Conservation (phyloP, 1,284 basidiomycete species). For the Ceratobasidium sp. region DNA sequence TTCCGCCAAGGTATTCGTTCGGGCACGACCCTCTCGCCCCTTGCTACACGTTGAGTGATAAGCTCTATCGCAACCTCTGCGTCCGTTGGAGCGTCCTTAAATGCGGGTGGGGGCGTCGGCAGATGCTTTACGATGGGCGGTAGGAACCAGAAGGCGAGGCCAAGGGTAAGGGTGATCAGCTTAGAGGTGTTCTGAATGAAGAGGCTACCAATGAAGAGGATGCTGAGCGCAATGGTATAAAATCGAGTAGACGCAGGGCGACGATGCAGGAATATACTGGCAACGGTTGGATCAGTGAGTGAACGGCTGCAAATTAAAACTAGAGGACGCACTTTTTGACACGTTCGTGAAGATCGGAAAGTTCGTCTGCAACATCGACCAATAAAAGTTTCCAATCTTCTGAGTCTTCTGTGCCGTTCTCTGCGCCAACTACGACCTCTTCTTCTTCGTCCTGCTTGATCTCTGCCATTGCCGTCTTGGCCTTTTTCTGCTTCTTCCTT, state of each 20-base stretch:
- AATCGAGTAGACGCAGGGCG: conserved; percentile 61
- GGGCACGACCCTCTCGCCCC: conserved; percentile 62
- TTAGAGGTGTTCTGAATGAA: conserved; percentile 60
- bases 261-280: conserved; percentile 74
- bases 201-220: conserved; percentile 65
- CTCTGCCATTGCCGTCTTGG: conserved; percentile 53
- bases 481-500: conserved; percentile 31
- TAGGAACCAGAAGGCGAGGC: conserved; percentile 47
- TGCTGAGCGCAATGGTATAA: conserved; percentile 64
- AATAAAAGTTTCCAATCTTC: conserved; percentile 59
- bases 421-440: not conserved
- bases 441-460: conserved; percentile 51
- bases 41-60: conserved; percentile 67
- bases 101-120: conserved; percentile 59
- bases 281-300: conserved; percentile 1
- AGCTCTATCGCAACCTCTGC: conserved; percentile 74
- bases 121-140: conserved; percentile 21
- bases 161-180: conserved; percentile 54
- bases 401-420: conserved; percentile 51
- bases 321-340: conserved; percentile 66
- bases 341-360: conserved; percentile 73
- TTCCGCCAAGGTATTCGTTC: conserved; percentile 34
- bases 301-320: not conserved
- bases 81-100: conserved; percentile 69
- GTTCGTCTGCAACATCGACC: conserved; percentile 57